Evolutionary conservation across 2,329 filamentous ascomycete genomes (phyloP).

Genomic region (Alternaria triticina): DNA sequence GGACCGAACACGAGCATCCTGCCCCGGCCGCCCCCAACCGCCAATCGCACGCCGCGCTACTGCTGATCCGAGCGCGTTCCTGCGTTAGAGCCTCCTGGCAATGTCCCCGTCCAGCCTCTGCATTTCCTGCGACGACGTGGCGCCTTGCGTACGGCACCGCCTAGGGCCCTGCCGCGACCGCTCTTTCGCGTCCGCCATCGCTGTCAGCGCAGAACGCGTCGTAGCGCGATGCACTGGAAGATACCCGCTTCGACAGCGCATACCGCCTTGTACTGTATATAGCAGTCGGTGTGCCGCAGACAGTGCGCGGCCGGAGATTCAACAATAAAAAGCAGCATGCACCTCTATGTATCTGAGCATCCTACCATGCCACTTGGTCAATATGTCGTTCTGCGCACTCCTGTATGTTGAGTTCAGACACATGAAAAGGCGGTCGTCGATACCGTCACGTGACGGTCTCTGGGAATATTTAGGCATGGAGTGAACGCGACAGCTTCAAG

Average conservation of each 20-base stretch:
- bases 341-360: not conserved
- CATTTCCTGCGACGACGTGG: slow-evolving; percentile 33
- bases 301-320: not conserved
- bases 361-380: not conserved
- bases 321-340: not conserved
- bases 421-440: not conserved
- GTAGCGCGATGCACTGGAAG: not conserved
- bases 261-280: slow-evolving; percentile 4
- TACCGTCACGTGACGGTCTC: not conserved
- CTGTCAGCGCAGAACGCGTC: not conserved
- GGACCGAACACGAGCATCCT: slow-evolving; percentile 30
- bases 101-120: slow-evolving; percentile 34
- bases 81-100: slow-evolving; percentile 25
- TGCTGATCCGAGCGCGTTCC: slow-evolving; percentile 25
- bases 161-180: slow-evolving; percentile 12
- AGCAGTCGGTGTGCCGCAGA: slow-evolving; percentile 3
- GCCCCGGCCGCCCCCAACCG: slow-evolving; percentile 15
- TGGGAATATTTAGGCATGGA: not conserved
- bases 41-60: slow-evolving; percentile 26
- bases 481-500: not conserved
- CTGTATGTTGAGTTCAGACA: not conserved
- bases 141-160: slow-evolving; percentile 22
- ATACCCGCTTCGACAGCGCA: slow-evolving; percentile 8
- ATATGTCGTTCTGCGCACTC: not conserved
- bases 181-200: slow-evolving; percentile 9